Evolutionary conservation across 2,329 filamentous ascomycete genomes (phyloP), one percentile per base, ranked within the genome.

Genomic region (Fusarium newnesense): DNA sequence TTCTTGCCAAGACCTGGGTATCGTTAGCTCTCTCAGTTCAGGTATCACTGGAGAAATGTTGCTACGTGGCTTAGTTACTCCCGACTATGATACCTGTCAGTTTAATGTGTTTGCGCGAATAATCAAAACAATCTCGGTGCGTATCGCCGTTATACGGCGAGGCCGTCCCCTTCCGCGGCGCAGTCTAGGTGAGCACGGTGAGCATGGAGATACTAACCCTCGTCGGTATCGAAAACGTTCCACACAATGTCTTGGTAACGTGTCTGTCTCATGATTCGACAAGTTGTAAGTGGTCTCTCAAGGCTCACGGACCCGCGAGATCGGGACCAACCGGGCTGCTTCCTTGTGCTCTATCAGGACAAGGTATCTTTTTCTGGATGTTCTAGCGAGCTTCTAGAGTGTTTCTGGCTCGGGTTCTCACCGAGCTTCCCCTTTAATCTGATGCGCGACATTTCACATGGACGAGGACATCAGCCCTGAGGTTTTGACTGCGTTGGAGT

Each of bases 261-360:
- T 67, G 71, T 60, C 46, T 56, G 65, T 76, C 75, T 76, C 67
- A 58, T 73, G 73, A 72, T 77, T 69, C 59, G 44, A 62, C 60
- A n/a, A 62, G 39, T 39, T 60, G 54, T 65, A 54, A 64, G 70
- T 62, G 47, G 63, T 24, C 52, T 63, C 32, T 50, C 34, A 44
- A 49, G 54, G 54, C 62, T 39, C 47, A 47, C 47, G 56, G 69
- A 39, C 44, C 74, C 60, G 62, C 60, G 61, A 71, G 62, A 72
- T 76, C 73, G 75, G 75, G 71, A 57, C 67, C 67, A 75, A 76
- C 72, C 73, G 75, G 75, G 63, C 60, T 60, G 69, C 59, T 64
- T 39, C 64, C 72, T 61, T 67, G 42, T 52, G 37, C 56, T 58
- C 40, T 43, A 52, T 43, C 46, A 59, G 42, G 30, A 46, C 43